These are phyloP conservation scores for Extremus antarcticus DNA, from an alignment of 495 filamentous ascomycete genomes.

Conservation along the genomic window DNA sequence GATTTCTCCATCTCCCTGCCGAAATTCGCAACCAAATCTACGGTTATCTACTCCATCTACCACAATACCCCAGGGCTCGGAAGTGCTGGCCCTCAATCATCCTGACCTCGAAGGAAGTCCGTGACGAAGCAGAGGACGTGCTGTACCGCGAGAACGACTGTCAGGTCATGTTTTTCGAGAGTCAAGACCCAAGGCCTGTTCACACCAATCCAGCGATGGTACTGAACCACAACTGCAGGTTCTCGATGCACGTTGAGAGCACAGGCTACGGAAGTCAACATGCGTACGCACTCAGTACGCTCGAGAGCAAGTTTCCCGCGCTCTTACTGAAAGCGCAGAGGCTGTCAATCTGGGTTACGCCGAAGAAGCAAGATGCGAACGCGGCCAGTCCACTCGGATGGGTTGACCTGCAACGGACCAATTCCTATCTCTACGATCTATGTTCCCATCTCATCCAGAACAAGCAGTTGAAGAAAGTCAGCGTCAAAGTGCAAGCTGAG, in stretches of 20 bases:
- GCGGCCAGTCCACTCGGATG: no score
- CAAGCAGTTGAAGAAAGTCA: background rate
- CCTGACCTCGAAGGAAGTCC: background rate
- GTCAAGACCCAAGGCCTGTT: no score
- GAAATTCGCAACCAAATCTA: background rate
- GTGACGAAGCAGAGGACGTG: background rate
- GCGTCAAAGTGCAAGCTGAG: background rate
- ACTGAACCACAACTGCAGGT: background rate
- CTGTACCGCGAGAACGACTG: background rate
- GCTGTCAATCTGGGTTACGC: background rate
- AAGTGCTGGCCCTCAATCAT: background rate
- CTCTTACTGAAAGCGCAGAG: background rate
- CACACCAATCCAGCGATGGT: no score
- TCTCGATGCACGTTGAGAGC: background rate
- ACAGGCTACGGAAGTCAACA: no score
- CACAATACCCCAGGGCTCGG: no score
- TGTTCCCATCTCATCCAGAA: background rate
- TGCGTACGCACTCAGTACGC: no score
- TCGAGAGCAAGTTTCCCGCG: no score
- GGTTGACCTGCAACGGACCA: background rate
- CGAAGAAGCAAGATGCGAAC: no score
- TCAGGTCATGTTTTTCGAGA: background rate
- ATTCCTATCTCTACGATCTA: background rate
- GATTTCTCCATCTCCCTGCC: background rate
- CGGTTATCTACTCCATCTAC: background rate